A percentile compares a stretch with the other conserved stretches of the same genome.
These are phyloP conservation scores for Dactylellina cionopaga DNA, from an alignment of 2,329 filamentous ascomycete genomes.

Conservation along the genomic window DNA sequence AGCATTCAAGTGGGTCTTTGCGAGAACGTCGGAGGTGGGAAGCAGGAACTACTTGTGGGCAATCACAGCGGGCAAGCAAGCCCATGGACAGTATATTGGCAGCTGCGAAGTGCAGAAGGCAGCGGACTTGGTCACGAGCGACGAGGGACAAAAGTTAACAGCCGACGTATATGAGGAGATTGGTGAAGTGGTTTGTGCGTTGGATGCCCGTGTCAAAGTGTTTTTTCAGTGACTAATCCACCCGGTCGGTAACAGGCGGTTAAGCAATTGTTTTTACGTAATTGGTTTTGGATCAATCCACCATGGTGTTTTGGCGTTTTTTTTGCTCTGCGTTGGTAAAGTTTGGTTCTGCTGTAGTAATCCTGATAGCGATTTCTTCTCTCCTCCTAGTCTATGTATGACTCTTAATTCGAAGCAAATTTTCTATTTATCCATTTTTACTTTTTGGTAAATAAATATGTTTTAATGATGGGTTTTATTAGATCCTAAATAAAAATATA, in stretches of 20 bases:
- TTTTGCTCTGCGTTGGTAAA: too few relatives aligned
- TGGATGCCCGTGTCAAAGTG: conserved; percentile 5
- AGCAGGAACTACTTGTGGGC: conserved; percentile 58
- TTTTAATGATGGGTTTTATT: too few relatives aligned
- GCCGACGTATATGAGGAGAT: conserved; percentile 39
- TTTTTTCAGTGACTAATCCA: conserved; percentile 31
- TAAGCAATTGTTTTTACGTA: too few relatives aligned
- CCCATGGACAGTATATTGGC: conserved; percentile 55
- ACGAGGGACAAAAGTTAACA: conserved; percentile 34
- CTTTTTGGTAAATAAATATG: too few relatives aligned
- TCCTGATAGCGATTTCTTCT: too few relatives aligned
- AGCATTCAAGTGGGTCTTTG: conserved; percentile 13
- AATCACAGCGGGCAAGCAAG: conserved; percentile 51
- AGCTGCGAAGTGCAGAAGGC: conserved; percentile 48
- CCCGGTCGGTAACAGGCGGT: too few relatives aligned
- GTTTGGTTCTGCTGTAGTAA: too few relatives aligned
- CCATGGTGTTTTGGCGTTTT: too few relatives aligned
- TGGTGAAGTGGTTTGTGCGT: conserved; percentile 12
- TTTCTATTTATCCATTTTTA: neutral
- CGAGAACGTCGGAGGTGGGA: conserved; percentile 58
- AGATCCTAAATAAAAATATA: conserved; percentile 7
- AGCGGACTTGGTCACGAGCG: conserved; percentile 25
- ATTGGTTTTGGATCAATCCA: too few relatives aligned
- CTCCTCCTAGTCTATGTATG: neutral
- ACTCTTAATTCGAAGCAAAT: neutral